Conservation (phyloP, 192 early-diverging fungal species). For the Backusella tarrabulga region DNA sequence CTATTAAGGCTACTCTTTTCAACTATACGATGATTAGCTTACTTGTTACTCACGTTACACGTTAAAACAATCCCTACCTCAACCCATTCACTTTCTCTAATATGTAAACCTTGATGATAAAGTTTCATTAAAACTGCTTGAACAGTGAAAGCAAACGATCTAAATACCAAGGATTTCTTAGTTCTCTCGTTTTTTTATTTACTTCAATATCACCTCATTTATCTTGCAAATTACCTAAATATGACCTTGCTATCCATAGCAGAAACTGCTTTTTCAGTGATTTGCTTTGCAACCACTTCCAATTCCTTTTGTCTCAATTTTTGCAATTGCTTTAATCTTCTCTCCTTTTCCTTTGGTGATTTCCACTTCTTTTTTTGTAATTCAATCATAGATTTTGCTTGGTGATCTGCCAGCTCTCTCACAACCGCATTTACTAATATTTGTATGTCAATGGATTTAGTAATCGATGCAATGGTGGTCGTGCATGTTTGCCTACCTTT, state of each 20-base stretch:
- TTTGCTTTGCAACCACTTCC: slow-evolving; percentile 51
- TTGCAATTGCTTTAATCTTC: slow-evolving; percentile 10
- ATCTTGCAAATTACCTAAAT: slow-evolving; percentile 47
- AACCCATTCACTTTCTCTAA: slow-evolving; percentile 74
- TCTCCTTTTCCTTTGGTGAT: neutral
- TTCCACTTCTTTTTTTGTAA: slow-evolving; percentile 22
- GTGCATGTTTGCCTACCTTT: slow-evolving; percentile 42
- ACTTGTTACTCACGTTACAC: neutral
- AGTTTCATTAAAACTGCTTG: slow-evolving; percentile 75
- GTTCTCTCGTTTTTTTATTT: neutral
- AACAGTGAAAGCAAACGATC: slow-evolving; percentile 68
- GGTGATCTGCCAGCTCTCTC: slow-evolving; percentile 26
- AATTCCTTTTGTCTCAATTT: slow-evolving; percentile 42
- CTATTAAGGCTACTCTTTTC: slow-evolving; percentile 51
- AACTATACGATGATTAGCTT: slow-evolving; percentile 32
- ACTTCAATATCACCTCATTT: neutral
- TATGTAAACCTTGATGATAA: slow-evolving; percentile 86
- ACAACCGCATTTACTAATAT: slow-evolving; percentile 33
- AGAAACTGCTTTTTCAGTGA: slow-evolving; percentile 57
- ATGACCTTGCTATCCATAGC: slow-evolving; percentile 63
- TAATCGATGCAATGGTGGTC: neutral
- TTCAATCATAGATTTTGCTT: slow-evolving; percentile 32
- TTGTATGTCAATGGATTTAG: neutral
- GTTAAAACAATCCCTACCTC: slow-evolving; percentile 46
- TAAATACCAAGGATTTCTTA: slow-evolving; percentile 14